Base-by-base conservation (phyloP, 495 filamentous ascomycete species). In the Zalerion maritima region DNA sequence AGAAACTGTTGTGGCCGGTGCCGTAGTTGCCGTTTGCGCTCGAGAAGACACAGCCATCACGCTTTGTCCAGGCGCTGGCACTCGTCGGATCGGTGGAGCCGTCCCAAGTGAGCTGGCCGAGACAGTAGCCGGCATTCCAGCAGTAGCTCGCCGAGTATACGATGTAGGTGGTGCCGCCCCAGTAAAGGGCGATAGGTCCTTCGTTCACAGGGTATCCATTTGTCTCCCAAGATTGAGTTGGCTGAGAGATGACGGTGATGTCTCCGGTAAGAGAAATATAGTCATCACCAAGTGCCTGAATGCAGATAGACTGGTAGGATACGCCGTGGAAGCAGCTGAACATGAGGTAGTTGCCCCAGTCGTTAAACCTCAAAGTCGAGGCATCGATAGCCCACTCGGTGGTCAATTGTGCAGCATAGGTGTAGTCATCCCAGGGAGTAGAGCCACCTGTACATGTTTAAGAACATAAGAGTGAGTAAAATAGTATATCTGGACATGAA, bases 131-230 rank as follows among this genome's bases (percentile, higher is more conserved):
- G 1, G 49, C 34, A 0, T 62, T 68, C 59, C 61, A 62, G 50
- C 64, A 69, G 29, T 53, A 52, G 29, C 52, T 58, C n/a, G 65
- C 67, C 2, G 59, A 62, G 44, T 58, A 72, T 1, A 52, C 47
- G 21, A 72, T 15, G 24, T 62, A 66, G 9, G 58, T 58, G 18
- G 49, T 52, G 6, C 61, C 64, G 31, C 49, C 49, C n/a, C n/a
- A 22, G 32, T 49, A 62, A 21, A 52, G 40, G 34, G 61, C 58
- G 6, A 59, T 58, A 21, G 70, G 60, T 9, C 70, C 70, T 29
- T 71, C 71, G 28, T 69, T 69, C 15, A 71, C 62, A 11, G 63
- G 59, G 7, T 62, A 58, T 1, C 56, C 55, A 10, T 63, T 60
- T 0, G 49, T 55, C 31, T 71, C 67, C 55, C 63, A 71, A 8